A percentile compares a stretch with the other conserved stretches of the same genome.
Conservation (phyloP, 148 eudicot species). For the Rhododendron griersonianum region DNA sequence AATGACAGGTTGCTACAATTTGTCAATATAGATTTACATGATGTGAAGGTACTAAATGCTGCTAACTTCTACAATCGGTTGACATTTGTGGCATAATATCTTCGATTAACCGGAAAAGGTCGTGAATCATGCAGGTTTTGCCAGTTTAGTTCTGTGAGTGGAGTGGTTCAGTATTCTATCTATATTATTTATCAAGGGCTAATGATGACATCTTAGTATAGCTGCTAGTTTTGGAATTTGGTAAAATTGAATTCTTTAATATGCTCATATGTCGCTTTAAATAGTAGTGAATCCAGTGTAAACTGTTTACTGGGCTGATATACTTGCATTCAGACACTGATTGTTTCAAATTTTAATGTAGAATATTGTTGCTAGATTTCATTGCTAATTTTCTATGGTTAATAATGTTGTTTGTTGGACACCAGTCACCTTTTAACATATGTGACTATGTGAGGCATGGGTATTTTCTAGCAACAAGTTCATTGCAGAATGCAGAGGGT, state of each 20-base stretch:
- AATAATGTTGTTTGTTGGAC: not conserved
- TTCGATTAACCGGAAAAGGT: not conserved
- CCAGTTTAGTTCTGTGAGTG: not conserved
- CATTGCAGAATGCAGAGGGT: not conserved
- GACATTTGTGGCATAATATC: not conserved
- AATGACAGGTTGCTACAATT: slow-evolving; percentile 88
- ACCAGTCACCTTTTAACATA: not conserved
- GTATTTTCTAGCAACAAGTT: not conserved
- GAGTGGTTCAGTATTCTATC: not conserved
- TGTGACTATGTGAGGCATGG: not conserved
- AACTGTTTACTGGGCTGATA: not conserved
- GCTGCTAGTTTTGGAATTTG: not conserved
- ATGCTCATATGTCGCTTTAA: not conserved
- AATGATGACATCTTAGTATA: not conserved
- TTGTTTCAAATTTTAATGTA: not conserved
- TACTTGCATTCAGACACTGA: not conserved
- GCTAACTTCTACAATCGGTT: not conserved
- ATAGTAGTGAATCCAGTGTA: not conserved
- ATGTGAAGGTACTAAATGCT: slow-evolving; percentile 74
- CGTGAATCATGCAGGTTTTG: not conserved
- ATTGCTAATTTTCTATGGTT: not conserved
- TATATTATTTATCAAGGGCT: not conserved
- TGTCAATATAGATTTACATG: slow-evolving; percentile 88
- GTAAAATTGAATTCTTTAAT: not conserved
- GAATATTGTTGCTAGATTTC: not conserved